Evolutionary conservation across 768 basidiomycete genomes (phyloP).

Genomic region (Psilocybe tampanensis): DNA sequence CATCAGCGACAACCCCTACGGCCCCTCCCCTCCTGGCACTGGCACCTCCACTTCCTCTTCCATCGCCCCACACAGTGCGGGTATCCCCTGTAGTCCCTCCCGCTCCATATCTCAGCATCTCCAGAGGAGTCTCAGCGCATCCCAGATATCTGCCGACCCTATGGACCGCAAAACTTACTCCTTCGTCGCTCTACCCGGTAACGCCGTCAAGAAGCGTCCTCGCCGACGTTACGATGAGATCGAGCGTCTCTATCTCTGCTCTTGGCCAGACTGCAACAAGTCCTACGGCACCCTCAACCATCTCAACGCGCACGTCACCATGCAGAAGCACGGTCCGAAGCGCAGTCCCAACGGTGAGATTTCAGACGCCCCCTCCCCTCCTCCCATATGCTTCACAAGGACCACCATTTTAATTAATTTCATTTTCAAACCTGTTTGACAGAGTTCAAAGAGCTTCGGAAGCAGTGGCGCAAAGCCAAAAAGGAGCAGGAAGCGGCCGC

Average conservation of each 20-base stretch:
- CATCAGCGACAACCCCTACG: conserved; percentile 52
- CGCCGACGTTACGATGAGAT: conserved; percentile 92
- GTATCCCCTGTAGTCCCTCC: conserved; percentile 28
- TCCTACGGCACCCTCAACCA: conserved; percentile 96
- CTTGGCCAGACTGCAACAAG: conserved; percentile 77
- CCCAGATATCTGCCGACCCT: conserved; percentile 33
- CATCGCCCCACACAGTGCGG: conserved; percentile 32
- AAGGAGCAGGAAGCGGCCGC: conserved; percentile 58
- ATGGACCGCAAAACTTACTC: conserved; percentile 73
- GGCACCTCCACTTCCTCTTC: conserved; percentile 60
- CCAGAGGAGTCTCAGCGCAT: conserved; percentile 29
- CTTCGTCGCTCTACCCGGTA: conserved; percentile 81
- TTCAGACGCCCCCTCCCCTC: conserved; percentile 1
- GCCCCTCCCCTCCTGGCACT: conserved; percentile 64
- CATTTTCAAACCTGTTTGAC: conserved; percentile 19
- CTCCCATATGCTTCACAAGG: neutral
- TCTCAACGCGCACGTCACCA: conserved; percentile 96
- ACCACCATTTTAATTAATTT: conserved; percentile 13
- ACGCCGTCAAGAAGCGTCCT: conserved; percentile 82
- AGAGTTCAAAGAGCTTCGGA: conserved; percentile 99
- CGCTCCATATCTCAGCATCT: conserved; percentile 29
- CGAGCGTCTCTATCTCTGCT: conserved; percentile 89
- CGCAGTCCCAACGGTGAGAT: conserved; percentile 84
- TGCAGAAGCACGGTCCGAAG: conserved; percentile 95
- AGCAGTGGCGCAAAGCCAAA: conserved; percentile 94